Base-by-base conservation (phyloP, 345 rosid species). In the Citrus australasica region DNA sequence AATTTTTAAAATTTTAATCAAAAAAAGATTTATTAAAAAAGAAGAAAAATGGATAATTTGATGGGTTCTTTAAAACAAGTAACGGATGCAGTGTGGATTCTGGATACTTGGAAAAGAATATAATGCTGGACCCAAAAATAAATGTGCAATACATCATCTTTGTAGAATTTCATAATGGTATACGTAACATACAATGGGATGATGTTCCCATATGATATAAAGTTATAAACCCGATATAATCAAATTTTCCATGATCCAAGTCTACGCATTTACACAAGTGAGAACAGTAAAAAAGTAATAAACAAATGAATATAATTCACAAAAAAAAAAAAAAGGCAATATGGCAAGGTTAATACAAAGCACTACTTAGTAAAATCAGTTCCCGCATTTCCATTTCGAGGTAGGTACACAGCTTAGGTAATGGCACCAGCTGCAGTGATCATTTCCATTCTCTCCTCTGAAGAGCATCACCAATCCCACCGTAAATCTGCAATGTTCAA, bases 401-500 rank as follows among this genome's bases (percentile, higher is more conserved):
- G 98, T 93, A 40, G 98, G 98, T 75, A 94, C 92, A 42, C 98
- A 94, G 81, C 91, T 90, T 22, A 97, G 88, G 85, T 90, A 88
- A 83, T 97, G 99, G 91, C 99, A 97, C 99, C 99, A 94, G 80
- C 93, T 92, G 92, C 99, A 97, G 80, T 86, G 93, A 5, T 92
- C 82, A 79, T 93, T 92, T 67, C 91, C 98, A 59, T 91, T 90
- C 86, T 87, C 94, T 76, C 95, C 98, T 83, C 82, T 88, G 78
- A 96, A 91, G 81, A 96, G 88, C 97, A 92, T 89, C 63, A 90
- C 93, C 84, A 88, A 74, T 66, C 92, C 98, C 58, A 91, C 83
- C 0, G 89, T 78, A 25, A 91, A 92, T 40, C 98, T 96, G 97
- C 83, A 76, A 21, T 32, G 19, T 22, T 51, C 70, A 64, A 28